Percentiles rank a stretch among this genome's conserved stretches.
phyloP scores from a whole-genome alignment of 306 rosid genomes.

The Morella rubra region DNA sequence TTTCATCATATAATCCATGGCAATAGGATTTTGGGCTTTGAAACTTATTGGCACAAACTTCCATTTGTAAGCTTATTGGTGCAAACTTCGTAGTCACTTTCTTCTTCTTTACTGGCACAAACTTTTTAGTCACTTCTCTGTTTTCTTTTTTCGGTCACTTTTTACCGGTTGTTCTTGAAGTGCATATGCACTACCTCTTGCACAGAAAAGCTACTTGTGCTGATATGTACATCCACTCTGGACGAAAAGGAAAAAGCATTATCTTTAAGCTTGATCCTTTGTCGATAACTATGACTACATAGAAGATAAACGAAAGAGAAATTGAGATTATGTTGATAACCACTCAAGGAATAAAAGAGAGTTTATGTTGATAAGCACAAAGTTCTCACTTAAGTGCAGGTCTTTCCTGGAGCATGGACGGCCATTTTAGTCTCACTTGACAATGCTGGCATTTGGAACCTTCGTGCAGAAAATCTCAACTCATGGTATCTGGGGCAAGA shows the following conservation, averaged over 20 bases:
- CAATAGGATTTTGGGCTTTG: too few species aligned
- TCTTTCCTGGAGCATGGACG: slow-evolving; percentile 95
- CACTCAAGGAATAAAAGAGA: neutral
- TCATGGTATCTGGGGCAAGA: slow-evolving; percentile 95
- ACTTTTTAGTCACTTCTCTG: too few species aligned
- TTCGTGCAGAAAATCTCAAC: slow-evolving; percentile 78
- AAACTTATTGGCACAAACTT: too few species aligned
- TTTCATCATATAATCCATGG: neutral
- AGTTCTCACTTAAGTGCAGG: slow-evolving; percentile 43
- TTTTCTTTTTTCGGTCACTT: too few species aligned
- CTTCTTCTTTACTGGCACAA: too few species aligned
- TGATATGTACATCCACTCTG: too few species aligned
- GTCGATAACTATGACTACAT: neutral
- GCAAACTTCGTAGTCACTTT: slow-evolving; percentile 4
- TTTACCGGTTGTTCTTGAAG: slow-evolving; percentile 11
- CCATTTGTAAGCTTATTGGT: neutral
- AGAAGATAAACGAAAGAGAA: neutral
- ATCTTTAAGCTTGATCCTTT: neutral
- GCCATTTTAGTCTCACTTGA: slow-evolving; percentile 86
- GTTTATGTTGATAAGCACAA: too few species aligned
- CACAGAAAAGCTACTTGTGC: too few species aligned
- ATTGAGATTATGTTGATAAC: neutral
- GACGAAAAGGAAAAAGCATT: neutral
- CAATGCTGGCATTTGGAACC: slow-evolving; percentile 91
- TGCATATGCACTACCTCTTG: neutral